Evolutionary conservation across 306 rosid genomes (phyloP).

Genomic region (Arachis hypogaea): DNA sequence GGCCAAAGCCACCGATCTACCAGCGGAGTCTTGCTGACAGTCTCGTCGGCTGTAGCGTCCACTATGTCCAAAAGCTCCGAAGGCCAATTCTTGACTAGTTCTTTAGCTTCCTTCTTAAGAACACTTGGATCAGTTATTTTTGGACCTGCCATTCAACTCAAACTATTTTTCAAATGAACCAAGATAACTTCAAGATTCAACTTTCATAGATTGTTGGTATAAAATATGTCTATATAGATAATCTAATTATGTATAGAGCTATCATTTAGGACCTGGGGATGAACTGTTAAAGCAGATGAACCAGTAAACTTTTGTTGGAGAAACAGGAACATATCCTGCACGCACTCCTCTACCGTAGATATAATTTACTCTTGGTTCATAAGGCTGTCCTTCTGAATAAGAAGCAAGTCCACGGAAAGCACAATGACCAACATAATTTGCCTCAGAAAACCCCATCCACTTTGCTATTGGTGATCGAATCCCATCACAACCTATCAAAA

Average conservation of each 20-base stretch:
- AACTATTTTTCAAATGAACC: neutral
- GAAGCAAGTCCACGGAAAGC: slow-evolving; percentile 79
- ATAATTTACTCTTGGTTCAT: slow-evolving; percentile 62
- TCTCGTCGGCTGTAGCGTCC: slow-evolving; percentile 70
- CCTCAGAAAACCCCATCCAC: slow-evolving; percentile 87
- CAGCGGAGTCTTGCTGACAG: slow-evolving; percentile 65
- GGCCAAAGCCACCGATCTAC: slow-evolving; percentile 97
- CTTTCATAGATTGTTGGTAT: too few relatives aligned
- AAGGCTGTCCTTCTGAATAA: slow-evolving; percentile 72
- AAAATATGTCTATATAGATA: neutral
- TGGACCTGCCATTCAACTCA: slow-evolving; percentile 56
- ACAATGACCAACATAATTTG: slow-evolving; percentile 71
- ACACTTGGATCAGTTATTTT: slow-evolving; percentile 55
- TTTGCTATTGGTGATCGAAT: slow-evolving; percentile 80
- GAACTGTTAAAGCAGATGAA: slow-evolving; percentile 81
- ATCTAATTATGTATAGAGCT: neutral
- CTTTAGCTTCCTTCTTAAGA: slow-evolving; percentile 71
- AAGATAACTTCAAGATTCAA: neutral
- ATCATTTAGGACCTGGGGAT: slow-evolving; percentile 63
- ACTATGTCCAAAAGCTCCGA: slow-evolving; percentile 53
- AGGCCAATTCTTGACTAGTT: slow-evolving; percentile 67
- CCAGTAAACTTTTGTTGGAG: slow-evolving; percentile 91
- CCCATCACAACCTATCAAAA: slow-evolving; percentile 91
- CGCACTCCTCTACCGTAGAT: slow-evolving; percentile 80
- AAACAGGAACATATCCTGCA: slow-evolving; percentile 85